phyloP scores from a whole-genome alignment of 768 basidiomycete genomes.

The Cyclocybe cylindracea region DNA sequence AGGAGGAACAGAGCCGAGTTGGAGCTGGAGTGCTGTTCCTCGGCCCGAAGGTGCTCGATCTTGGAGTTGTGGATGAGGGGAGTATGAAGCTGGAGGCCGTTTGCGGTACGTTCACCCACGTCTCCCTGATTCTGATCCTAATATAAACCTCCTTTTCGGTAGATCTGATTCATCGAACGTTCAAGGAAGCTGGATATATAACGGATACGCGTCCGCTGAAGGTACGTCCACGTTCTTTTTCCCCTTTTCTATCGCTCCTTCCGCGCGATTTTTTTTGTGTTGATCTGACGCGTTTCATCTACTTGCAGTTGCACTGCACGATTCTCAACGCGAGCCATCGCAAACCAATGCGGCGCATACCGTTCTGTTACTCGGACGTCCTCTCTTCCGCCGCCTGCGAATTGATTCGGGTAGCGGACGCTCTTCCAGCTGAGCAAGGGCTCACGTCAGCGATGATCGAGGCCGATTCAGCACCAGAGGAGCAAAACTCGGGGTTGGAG shows the following conservation, averaged over 20 bases:
- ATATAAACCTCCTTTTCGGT: neutral
- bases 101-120: constrained; percentile 23
- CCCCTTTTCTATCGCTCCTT: too few species aligned
- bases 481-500: too few species aligned
- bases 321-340: constrained; percentile 50
- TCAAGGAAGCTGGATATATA: constrained; percentile 43
- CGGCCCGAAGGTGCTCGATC: constrained; percentile 8
- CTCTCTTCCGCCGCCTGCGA: constrained; percentile 19
- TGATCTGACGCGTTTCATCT: neutral
- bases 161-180: constrained; percentile 45
- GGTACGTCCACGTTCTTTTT: too few species aligned
- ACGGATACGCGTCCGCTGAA: constrained; percentile 48
- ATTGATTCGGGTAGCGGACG: neutral
- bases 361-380: constrained; percentile 43
- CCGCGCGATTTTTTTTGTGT: too few species aligned
- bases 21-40: constrained; percentile 25
- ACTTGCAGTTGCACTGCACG: constrained; percentile 47
- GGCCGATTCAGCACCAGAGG: too few species aligned
- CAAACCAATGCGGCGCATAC: constrained; percentile 30
- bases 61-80: constrained; percentile 1
- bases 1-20: constrained; percentile 4
- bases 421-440: neutral
- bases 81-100: constrained; percentile 25
- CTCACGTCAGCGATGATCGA: neutral
- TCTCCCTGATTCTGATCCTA: neutral